Percentiles rank a stretch among this genome's conserved stretches.
Evolutionary conservation across 805 yeast genomes (phyloP).

Genomic region (Priceomyces castillae): DNA sequence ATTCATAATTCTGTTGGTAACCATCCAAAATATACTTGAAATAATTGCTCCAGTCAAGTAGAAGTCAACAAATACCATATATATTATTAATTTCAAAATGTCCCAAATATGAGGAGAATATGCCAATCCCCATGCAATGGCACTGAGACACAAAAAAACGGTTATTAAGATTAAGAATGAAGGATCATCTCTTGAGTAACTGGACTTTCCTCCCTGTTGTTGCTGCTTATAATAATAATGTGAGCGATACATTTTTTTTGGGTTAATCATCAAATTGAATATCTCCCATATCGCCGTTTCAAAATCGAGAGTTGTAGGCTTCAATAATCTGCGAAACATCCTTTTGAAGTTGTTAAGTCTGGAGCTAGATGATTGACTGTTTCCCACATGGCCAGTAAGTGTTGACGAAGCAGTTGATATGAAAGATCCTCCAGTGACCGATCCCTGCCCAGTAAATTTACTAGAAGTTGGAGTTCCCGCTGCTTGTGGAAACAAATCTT

Average conservation of each 20-base stretch:
- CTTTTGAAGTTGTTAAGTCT: constrained; percentile 23
- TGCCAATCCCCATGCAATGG: constrained; percentile 87
- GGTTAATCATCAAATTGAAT: constrained; percentile 65
- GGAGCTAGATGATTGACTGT: constrained; percentile 9
- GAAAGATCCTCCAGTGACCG: constrained; percentile 23
- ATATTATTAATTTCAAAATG: constrained; percentile 62
- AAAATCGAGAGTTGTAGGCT: constrained; percentile 81
- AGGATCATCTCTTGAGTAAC: constrained; percentile 92
- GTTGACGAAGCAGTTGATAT: constrained; percentile 16
- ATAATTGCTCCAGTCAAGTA: constrained; percentile 64
- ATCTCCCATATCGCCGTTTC: constrained; percentile 95
- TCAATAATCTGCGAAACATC: constrained; percentile 42
- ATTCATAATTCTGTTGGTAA: constrained; percentile 64
- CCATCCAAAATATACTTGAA: constrained; percentile 70
- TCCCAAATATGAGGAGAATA: constrained; percentile 64
- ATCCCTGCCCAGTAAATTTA: constrained; percentile 11
- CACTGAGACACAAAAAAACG: constrained; percentile 65
- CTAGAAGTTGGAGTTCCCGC: constrained; percentile 16
- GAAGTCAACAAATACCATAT: constrained; percentile 86
- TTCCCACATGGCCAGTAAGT: constrained; percentile 6
- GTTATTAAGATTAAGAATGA: constrained; percentile 74
- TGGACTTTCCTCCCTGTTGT: constrained; percentile 52
- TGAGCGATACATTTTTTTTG: constrained; percentile 78
- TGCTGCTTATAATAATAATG: constrained; percentile 67
- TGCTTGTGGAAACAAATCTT: constrained; percentile 38